phyloP scores from a whole-genome alignment of 768 basidiomycete species.

The Austroboletus festivus region DNA sequence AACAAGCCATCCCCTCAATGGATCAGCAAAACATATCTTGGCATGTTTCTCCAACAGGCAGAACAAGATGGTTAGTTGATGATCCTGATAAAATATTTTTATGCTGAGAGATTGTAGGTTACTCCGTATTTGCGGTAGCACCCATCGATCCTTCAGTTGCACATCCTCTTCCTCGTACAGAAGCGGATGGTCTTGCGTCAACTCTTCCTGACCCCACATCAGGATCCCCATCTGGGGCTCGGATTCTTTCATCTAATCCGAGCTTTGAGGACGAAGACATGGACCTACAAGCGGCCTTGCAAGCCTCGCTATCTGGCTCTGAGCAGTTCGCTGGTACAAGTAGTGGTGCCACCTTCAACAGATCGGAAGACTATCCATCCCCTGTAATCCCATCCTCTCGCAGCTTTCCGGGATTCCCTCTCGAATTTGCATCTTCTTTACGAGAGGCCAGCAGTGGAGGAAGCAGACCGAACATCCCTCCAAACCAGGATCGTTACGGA shows the following conservation, averaged over 20 bases:
- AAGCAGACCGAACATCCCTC: constrained; percentile 20
- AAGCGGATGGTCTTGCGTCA: constrained; percentile 69
- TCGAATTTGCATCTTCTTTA: constrained; percentile 5
- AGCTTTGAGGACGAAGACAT: constrained; percentile 80
- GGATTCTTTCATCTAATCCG: constrained; percentile 7
- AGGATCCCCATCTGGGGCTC: constrained; percentile 10
- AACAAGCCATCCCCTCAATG: constrained; percentile 69
- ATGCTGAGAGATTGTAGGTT: constrained; percentile 47
- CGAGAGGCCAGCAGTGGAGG: constrained; percentile 16
- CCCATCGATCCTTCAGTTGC: constrained; percentile 55
- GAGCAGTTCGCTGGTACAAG: constrained; percentile 1
- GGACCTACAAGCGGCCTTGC: constrained; percentile 83
- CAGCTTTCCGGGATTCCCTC: constrained; percentile 26
- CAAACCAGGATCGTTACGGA: constrained; percentile 30
- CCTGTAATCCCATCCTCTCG: constrained; percentile 27
- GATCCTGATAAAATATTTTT: not conserved
- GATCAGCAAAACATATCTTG: constrained; percentile 79
- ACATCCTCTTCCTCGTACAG: constrained; percentile 55
- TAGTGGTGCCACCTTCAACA: constrained; percentile 9
- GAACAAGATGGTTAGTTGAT: constrained; percentile 69
- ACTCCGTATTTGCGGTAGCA: constrained; percentile 75
- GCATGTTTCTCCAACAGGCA: constrained; percentile 83
- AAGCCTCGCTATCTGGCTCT: constrained; percentile 62
- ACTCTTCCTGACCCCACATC: constrained; percentile 52
- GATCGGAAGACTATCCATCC: constrained; percentile 15